Base-by-base conservation (phyloP, 768 basidiomycete genomes). In the Mycena leptocephala region DNA sequence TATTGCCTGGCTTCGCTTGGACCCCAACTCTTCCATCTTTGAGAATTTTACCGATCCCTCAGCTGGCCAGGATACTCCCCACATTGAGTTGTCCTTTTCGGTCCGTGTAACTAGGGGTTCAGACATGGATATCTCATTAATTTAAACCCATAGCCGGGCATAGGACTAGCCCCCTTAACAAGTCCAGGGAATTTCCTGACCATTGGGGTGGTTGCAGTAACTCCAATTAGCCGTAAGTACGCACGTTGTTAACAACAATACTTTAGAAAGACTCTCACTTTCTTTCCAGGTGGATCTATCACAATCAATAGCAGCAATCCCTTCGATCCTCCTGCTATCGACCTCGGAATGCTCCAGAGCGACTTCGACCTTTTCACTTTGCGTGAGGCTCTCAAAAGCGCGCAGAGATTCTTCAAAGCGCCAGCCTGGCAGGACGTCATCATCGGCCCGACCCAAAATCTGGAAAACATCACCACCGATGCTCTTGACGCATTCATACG, bases 241-340 rank as follows among this genome's bases (percentile, higher is more conserved):
- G n/a, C 4, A 18, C 33, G 13, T 22, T 30, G 30, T 58, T n/a
- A 7, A 24, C 22, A 1, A 9, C 24, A 26, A 20, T 43, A 5
- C 41, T 48, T 33, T 53, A n/a, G n/a, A n/a, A n/a, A 24, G 30
- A 6, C 55, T 30, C n/a, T 58, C 22, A 43, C 39, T 63, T 58
- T 24, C 11, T 22, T 22, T 24, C 30, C 11, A 83, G 82, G 82
- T 37, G 82, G 82, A 4, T 74, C 74, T 3, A 39, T 83, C 10
- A 78, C 72, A 8, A 71, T 89, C 74, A 87, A 83, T 56, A 85
- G 86, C 20, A 85, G 81, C 33, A 79, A 85, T 76, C 82, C 87
- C 20, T 89, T 88, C 80, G 83, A 82, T 53, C 61, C 81, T 26
- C 89, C 90, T 0, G 33, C 82, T 22, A 89, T 91, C 81, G 85